Conservation (phyloP, 2,329 filamentous ascomycete species). For the Sphaerulina musiva region DNA sequence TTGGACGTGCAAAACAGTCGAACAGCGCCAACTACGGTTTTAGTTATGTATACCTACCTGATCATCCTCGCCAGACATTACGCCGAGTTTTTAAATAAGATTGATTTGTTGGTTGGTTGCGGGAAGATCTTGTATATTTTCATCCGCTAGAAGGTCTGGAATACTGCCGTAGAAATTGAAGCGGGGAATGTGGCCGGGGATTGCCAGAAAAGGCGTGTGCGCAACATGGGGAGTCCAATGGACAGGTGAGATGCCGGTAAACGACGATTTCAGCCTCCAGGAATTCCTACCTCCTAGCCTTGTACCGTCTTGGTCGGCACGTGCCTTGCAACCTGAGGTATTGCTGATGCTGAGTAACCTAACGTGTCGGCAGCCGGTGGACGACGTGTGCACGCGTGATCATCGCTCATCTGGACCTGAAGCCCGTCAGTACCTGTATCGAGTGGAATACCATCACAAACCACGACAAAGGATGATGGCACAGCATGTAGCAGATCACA, state of each 20-base stretch:
- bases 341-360: no score
- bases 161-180: background rate
- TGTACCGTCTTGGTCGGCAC: no score
- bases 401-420: no score
- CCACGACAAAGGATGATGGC: background rate
- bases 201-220: background rate
- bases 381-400: no score
- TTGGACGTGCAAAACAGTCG: background rate
- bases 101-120: background rate
- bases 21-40: background rate
- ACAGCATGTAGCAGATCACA: slow-evolving; percentile 13
- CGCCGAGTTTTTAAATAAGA: background rate
- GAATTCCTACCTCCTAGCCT: no score
- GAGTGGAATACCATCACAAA: background rate
- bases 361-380: no score
- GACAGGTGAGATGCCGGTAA: no score
- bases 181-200: background rate
- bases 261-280: no score
- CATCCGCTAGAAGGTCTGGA: background rate
- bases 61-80: background rate
- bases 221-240: no score
- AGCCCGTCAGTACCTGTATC: no score
- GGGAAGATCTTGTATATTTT: background rate
- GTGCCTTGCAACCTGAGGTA: no score
- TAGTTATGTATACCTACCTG: background rate